Percentiles rank a stretch among this genome's conserved stretches.
These are phyloP conservation scores for Mortierella sp. DNA, from an alignment of 371 early-diverging fungal species.

Conservation along the genomic window DNA sequence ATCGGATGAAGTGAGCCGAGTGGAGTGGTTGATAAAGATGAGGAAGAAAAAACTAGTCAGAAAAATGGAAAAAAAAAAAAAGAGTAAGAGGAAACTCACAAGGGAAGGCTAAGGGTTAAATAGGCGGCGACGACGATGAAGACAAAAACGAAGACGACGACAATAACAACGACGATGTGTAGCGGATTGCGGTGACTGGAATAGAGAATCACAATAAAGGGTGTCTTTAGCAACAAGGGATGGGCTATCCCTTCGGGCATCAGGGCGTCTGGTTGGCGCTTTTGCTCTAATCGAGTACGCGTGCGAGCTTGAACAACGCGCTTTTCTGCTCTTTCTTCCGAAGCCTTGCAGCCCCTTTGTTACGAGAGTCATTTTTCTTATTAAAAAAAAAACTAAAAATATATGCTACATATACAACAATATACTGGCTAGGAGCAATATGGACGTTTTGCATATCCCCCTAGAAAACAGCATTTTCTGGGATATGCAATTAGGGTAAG, in stretches of 20 bases:
- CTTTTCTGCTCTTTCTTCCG: conserved; percentile 10
- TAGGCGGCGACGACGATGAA: background rate
- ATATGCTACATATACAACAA: no score
- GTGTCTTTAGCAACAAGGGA: conserved; percentile 1
- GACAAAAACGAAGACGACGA: background rate
- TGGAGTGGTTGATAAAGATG: conserved; percentile 2
- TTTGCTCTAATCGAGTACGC: background rate
- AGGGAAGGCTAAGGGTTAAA: conserved; percentile 13
- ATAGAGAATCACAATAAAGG: conserved; percentile 12
- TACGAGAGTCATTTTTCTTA: conserved; percentile 7
- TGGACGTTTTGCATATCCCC: background rate
- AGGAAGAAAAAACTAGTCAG: conserved; percentile 8
- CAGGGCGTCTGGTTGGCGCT: background rate
- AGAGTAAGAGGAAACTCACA: conserved; percentile 18
- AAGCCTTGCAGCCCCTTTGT: conserved; percentile 18
- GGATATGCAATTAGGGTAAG: no score
- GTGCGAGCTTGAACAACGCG: background rate
- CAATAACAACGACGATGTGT: no score
- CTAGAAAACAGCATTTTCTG: background rate
- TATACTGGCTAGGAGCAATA: background rate
- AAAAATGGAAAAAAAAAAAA: conserved; percentile 17
- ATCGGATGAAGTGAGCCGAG: conserved; percentile 1
- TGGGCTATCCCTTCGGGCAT: background rate
- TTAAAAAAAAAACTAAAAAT: conserved; percentile 17
- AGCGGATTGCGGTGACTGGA: no score